phyloP scores from a whole-genome alignment of 2,329 filamentous ascomycete species.

The Colletotrichum theobromicola region DNA sequence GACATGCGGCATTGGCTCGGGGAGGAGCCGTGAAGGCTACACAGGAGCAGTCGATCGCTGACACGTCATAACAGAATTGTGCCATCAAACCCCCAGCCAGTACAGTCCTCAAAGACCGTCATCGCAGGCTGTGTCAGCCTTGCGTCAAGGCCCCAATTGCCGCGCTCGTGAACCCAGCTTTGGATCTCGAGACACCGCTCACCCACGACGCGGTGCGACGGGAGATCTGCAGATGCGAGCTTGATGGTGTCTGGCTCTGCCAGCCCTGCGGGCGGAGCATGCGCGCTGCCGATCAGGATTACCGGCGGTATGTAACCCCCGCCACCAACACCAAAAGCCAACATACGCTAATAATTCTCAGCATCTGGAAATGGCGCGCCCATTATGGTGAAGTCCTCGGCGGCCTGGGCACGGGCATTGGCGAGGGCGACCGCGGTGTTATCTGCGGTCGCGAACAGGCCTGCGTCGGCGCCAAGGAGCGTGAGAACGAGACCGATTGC shows the following conservation, averaged over 20 bases:
- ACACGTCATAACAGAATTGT: slow-evolving; percentile 71
- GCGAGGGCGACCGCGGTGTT: slow-evolving; percentile 86
- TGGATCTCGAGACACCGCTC: slow-evolving; percentile 52
- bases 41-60: slow-evolving; percentile 9
- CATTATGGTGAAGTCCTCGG: slow-evolving; percentile 83
- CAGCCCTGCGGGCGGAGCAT: slow-evolving; percentile 80
- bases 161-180: slow-evolving; percentile 50
- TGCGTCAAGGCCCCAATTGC: slow-evolving; percentile 77
- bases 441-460: slow-evolving; percentile 80
- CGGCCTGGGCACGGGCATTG: slow-evolving; percentile 84
- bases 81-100: slow-evolving; percentile 80
- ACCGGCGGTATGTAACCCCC: slow-evolving; percentile 53
- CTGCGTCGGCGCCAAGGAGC: slow-evolving; percentile 78
- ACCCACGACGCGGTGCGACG: slow-evolving; percentile 61
- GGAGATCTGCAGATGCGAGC: slow-evolving; percentile 57
- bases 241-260: slow-evolving; percentile 79
- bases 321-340: neutral
- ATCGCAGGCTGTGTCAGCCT: slow-evolving; percentile 79
- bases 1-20: neutral
- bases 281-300: slow-evolving; percentile 62
- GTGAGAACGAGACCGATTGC: slow-evolving; percentile 85
- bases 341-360: slow-evolving; percentile 28
- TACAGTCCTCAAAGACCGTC: slow-evolving; percentile 71
- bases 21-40: neutral
- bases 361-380: slow-evolving; percentile 88